Evolutionary conservation across 345 rosid genomes (phyloP).

Genomic region (Lepidium africanum): DNA sequence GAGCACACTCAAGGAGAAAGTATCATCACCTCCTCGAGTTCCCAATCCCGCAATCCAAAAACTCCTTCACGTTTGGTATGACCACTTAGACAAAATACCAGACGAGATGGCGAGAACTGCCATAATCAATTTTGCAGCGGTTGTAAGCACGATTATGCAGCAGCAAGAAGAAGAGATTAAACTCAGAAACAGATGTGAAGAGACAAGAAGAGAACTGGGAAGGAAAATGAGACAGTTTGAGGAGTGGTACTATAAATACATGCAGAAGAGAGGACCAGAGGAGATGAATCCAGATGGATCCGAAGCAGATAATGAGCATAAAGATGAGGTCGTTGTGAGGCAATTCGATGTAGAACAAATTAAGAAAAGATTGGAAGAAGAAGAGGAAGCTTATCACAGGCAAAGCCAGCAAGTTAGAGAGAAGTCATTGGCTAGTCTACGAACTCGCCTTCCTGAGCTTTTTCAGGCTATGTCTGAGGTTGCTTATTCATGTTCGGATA

Average conservation of each 20-base stretch:
- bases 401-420: slow-evolving; percentile 71
- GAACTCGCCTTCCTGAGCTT: slow-evolving; percentile 66
- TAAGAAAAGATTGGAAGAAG: slow-evolving; percentile 54
- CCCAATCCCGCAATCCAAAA: slow-evolving; percentile 55
- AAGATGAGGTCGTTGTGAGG: slow-evolving; percentile 45
- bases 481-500: slow-evolving; percentile 43
- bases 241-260: slow-evolving; percentile 56
- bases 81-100: slow-evolving; percentile 44
- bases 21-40: slow-evolving; percentile 76
- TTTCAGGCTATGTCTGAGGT: slow-evolving; percentile 47
- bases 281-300: slow-evolving; percentile 42
- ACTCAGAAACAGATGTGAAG: slow-evolving; percentile 50
- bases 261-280: slow-evolving; percentile 41
- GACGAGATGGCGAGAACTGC: slow-evolving; percentile 71
- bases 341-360: slow-evolving; percentile 38
- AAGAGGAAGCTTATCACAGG: slow-evolving; percentile 49
- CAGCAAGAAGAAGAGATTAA: slow-evolving; percentile 66
- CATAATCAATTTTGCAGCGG: slow-evolving; percentile 53
- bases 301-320: slow-evolving; percentile 27
- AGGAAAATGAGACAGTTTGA: slow-evolving; percentile 51
- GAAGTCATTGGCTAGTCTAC: slow-evolving; percentile 65
- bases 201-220: slow-evolving; percentile 43
- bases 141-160: slow-evolving; percentile 48
- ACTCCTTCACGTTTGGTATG: slow-evolving; percentile 65
- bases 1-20: slow-evolving; percentile 81